Evolutionary conservation across 2,329 filamentous ascomycete species (phyloP).

Genomic region (Ophiostoma montium): DNA sequence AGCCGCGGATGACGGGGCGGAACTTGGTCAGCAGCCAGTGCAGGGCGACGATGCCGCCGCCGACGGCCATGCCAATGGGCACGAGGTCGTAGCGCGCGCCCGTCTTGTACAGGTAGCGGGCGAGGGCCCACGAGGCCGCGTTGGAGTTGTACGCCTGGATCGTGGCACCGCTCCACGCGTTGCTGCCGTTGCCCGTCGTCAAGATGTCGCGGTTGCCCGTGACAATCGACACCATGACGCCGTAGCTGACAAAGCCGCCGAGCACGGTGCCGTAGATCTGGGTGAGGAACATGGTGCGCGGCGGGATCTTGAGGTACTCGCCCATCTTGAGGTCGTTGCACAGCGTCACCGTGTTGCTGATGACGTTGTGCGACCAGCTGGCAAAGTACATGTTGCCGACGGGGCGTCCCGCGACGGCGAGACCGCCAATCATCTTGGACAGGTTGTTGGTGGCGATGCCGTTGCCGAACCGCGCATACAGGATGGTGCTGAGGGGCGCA

Average conservation of each 20-base stretch:
- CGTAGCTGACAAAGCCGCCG: conserved; percentile 33
- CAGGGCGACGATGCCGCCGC: conserved; percentile 27
- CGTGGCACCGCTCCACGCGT: conserved; percentile 37
- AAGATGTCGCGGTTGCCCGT: conserved; percentile 33
- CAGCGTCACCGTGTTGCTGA: conserved; percentile 33
- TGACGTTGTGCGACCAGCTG: conserved; percentile 44
- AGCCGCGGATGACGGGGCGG: conserved; percentile 28
- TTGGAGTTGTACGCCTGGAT: conserved; percentile 36
- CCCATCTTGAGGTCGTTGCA: conserved; percentile 43
- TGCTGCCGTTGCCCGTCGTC: conserved; percentile 29
- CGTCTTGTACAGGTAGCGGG: conserved; percentile 36
- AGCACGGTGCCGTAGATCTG: conserved; percentile 42
- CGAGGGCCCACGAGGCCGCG: conserved; percentile 35
- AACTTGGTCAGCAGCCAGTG: conserved; percentile 34
- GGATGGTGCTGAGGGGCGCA: conserved; percentile 36
- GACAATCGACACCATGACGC: conserved; percentile 37
- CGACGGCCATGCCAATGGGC: conserved; percentile 35
- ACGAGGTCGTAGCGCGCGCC: conserved; percentile 31
- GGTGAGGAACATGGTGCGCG: conserved; percentile 39
- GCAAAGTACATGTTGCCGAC: conserved; percentile 45
- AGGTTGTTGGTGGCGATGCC: conserved; percentile 45
- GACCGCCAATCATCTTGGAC: conserved; percentile 41
- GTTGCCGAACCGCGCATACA: conserved; percentile 39
- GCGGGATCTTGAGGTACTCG: conserved; percentile 45
- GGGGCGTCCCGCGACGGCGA: conserved; percentile 34